phyloP scores from a whole-genome alignment of 208 protist species.

The Acanthamoeba healyi region DNA sequence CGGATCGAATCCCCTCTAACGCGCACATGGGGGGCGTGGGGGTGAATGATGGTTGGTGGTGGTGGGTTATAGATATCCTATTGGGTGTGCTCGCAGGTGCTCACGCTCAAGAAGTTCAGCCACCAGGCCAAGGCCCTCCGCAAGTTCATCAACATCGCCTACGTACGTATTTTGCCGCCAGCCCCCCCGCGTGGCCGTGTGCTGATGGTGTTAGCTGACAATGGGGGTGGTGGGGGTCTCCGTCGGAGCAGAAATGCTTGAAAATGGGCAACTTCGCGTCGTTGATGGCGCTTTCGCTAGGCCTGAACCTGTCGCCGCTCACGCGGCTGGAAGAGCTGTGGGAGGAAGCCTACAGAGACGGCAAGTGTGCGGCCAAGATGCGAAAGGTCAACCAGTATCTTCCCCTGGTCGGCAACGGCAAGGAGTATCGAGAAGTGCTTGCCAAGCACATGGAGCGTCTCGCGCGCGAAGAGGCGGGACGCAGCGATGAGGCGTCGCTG shows the following conservation, averaged over 20 bases:
- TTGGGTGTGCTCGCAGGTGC: conserved; percentile 13
- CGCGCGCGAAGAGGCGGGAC: background rate
- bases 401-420: background rate
- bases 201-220: no score
- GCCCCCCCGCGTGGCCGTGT: no score
- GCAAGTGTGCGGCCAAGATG: background rate
- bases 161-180: background rate
- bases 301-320: conserved; percentile 1
- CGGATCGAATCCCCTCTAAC: no score
- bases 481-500: no score
- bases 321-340: background rate
- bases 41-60: background rate
- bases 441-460: background rate
- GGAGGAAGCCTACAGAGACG: background rate
- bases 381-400: background rate
- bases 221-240: background rate
- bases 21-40: background rate
- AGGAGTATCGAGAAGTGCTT: background rate
- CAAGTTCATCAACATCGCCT: conserved; percentile 22
- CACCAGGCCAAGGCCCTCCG: conserved; percentile 12
- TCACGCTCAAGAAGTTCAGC: background rate
- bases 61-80: background rate
- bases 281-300: background rate
- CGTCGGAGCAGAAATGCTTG: background rate
- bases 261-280: conserved; percentile 4